phyloP scores from a whole-genome alignment of 805 yeast genomes.

The Candida ulmi region DNA sequence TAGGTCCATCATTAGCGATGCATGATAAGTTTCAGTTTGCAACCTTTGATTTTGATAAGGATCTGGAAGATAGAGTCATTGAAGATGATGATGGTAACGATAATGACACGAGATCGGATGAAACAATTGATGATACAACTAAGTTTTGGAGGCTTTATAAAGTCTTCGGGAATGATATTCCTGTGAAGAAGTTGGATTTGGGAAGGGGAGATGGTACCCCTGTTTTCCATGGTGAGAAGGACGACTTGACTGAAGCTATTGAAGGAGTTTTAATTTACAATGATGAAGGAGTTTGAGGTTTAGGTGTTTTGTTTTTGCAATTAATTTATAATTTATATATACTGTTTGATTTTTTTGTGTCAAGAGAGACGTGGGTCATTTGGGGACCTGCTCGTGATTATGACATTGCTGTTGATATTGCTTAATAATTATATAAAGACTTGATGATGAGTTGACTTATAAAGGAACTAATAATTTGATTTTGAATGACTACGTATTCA shows the following conservation, averaged over 20 bases:
- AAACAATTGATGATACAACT: neutral
- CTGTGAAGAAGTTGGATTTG: conserved; percentile 7
- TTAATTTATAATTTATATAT: no score
- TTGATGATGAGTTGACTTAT: no score
- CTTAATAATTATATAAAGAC: no score
- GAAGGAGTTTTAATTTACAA: conserved; percentile 9
- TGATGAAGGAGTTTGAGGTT: no score
- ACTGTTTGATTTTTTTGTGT: no score
- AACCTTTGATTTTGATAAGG: conserved; percentile 1
- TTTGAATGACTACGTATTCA: no score
- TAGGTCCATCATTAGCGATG: conserved; percentile 13
- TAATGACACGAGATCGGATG: neutral
- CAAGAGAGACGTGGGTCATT: no score
- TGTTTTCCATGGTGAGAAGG: conserved; percentile 13
- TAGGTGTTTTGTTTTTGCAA: no score
- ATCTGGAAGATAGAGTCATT: neutral
- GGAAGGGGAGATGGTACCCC: conserved; percentile 14
- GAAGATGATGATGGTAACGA: neutral
- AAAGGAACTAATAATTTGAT: no score
- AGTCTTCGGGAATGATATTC: conserved; percentile 7
- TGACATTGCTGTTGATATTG: no score
- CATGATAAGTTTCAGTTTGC: conserved; percentile 14
- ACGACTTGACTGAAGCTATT: conserved; percentile 15
- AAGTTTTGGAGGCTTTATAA: neutral
- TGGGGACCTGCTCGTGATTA: no score